Percentiles rank a stretch among this genome's conserved stretches.
These are phyloP conservation scores for Pyrenopolyporus hunteri DNA, from an alignment of 495 filamentous ascomycete species.

Conservation along the genomic window DNA sequence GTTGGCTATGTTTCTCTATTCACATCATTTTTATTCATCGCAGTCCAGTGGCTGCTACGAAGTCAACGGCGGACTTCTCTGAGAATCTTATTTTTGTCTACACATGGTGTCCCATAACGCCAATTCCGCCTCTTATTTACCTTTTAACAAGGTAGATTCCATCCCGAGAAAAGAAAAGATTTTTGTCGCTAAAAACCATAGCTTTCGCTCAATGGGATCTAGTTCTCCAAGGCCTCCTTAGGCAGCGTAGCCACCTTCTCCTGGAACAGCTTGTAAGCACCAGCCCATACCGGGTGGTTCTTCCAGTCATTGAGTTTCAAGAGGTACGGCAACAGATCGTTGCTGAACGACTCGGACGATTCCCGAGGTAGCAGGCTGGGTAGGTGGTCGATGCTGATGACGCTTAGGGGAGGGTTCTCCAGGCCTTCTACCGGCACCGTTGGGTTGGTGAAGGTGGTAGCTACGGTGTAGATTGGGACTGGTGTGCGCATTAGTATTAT, in stretches of 20 bases:
- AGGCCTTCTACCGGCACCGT: slow-evolving; percentile 73
- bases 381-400: slow-evolving; percentile 91
- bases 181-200: neutral
- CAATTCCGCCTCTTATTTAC: slow-evolving; percentile 3
- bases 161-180: too few relatives aligned
- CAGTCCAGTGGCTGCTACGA: slow-evolving; percentile 5
- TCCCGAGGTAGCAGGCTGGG: slow-evolving; percentile 87
- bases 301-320: slow-evolving; percentile 76
- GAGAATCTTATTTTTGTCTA: slow-evolving; percentile 19
- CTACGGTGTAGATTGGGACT: slow-evolving; percentile 83
- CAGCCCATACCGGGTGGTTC: slow-evolving; percentile 76
- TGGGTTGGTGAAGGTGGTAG: slow-evolving; percentile 83
- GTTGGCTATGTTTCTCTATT: neutral
- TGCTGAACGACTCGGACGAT: slow-evolving; percentile 84
- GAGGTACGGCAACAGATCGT: slow-evolving; percentile 77
- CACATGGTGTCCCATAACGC: slow-evolving; percentile 28
- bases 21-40: slow-evolving; percentile 3
- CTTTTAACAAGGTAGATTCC: neutral
- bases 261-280: slow-evolving; percentile 82
- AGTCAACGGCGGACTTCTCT: slow-evolving; percentile 12
- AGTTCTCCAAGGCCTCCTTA: slow-evolving; percentile 48
- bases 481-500: slow-evolving; percentile 41
- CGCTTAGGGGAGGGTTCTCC: slow-evolving; percentile 65
- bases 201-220: slow-evolving; percentile 1
- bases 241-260: slow-evolving; percentile 83